Base-by-base conservation (phyloP, 2,329 filamentous ascomycete genomes). In the Cercospora citrullina region DNA sequence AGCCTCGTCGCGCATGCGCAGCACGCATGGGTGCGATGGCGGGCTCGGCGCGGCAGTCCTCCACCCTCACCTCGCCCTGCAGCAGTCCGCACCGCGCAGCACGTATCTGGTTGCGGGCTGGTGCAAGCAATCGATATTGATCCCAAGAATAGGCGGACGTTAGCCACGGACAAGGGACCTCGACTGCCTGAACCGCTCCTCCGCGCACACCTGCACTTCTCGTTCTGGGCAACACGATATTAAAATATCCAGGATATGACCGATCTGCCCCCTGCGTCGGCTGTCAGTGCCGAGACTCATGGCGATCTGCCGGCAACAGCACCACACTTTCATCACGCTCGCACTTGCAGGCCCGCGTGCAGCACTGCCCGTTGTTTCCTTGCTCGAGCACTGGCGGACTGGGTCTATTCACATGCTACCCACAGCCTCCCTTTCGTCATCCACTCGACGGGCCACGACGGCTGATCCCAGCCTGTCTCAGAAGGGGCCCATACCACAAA, bases 401-500 rank as follows among this genome's bases (percentile, higher is more conserved):
- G 12, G 9, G 48, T 6, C 48, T 14, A 53, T 48, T 31, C 42
- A 62, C 58, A 67, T 66, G 68, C 66, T 66, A 62, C 64, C 61
- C 63, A 21, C 60, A 64, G 63, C 63, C 39, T 60, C 18, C 42
- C 63, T 67, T 61, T 68, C 70, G 62, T 67, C 66, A 66, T 67
- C 21, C 23, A 3, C 48, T 28, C 48, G 23, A 26, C 21, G 48
- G 48, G 31, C 39, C 57, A 65, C 58, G 18, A 68, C 48, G 45
- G 69, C 42, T 69, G 67, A 71, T 72, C 65, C 67, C 59, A 65
- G 68, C 70, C 67, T 26, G 69, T 71, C 69, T 69, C 61, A 66
- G 69, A 58, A 57, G 63, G 39, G 63, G 65, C 67, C 65, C 66
- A 68, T 62, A 64, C 64, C 59, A 63, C 53, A 48, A 33, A 64